Base-by-base conservation (phyloP, 2,329 filamentous ascomycete species). In the Bipolaris gigantea region DNA sequence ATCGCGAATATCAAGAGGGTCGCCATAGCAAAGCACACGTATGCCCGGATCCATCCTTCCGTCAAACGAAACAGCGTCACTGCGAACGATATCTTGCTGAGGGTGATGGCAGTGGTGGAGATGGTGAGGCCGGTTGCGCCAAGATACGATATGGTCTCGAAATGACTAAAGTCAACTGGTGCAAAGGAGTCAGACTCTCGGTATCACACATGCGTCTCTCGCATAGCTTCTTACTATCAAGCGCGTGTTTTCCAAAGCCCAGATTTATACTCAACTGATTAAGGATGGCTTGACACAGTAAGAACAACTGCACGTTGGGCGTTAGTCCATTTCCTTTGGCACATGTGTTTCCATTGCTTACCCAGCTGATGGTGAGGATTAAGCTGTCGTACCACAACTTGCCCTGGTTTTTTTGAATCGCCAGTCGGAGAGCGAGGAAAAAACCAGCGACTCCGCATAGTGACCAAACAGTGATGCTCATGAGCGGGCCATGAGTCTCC, bases 41-140 rank as follows among this genome's bases (percentile, higher is more conserved):
- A 46, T 23, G 18, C n/a, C 40, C 27, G 54, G 2, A 46, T 33
- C 54, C 54, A 54, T 25, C 56, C 56, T 1, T 54, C 48, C 0
- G 56, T 59, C 33, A 59, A 51, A 38, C 54, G 49, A 48, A 57
- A 50, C 19, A 59, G 41, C 5, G 56, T 57, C 19, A 59, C 11
- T 15, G 50, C 56, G 32, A 59, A 59, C 19, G 54, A 57, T 19
- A 57, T 57, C 18, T 59, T 59, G 54, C 56, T 59, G 11, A 59
- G 16, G 7, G 42, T 43, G 15, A 57, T 54, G 13, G 50, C 54
- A 16, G 18, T 35, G 0, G 35, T 19, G 0, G 48, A 53, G 11
- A 48, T 18, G 3, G 44, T 53, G 38, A 53, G 50, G 13, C 30
- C 50, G 1, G 44, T 42, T 48, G 50, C 50, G 4, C 50, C 50